A percentile compares a stretch with the other conserved stretches of the same genome.
phyloP scores from a whole-genome alignment of 441 rosid genomes.

The Omphalea diandra region DNA sequence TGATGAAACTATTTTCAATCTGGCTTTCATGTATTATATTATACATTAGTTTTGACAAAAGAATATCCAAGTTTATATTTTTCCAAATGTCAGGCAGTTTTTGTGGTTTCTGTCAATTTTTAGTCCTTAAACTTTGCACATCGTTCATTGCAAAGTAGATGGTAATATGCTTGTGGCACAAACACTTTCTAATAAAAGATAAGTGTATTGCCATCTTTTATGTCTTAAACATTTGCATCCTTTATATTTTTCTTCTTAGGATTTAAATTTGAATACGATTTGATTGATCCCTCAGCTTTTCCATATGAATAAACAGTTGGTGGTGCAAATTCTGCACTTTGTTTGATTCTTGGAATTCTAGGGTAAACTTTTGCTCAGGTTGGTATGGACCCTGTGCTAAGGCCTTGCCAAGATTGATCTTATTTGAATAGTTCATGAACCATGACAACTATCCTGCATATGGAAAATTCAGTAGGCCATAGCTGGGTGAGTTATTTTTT shows the following conservation, averaged over 20 bases:
- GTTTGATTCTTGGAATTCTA: neutral
- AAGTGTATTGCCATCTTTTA: no score
- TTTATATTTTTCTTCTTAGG: neutral
- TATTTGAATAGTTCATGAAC: neutral
- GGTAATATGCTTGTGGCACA: neutral
- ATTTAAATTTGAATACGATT: neutral
- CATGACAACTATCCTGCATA: neutral
- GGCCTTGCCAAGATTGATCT: neutral
- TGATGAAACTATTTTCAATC: neutral
- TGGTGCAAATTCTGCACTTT: neutral
- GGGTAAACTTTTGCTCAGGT: neutral
- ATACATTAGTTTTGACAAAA: neutral
- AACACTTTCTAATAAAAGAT: neutral
- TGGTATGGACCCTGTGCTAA: neutral
- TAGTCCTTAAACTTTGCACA: neutral
- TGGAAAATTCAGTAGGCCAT: neutral
- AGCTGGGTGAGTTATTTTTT: neutral
- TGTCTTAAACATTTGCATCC: neutral
- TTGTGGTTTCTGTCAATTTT: neutral
- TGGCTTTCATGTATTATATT: neutral
- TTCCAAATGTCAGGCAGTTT: neutral
- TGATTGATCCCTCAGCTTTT: neutral
- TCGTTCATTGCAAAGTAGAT: neutral
- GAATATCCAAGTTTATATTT: neutral
- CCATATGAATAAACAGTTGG: no score